Evolutionary conservation across 305 asterid genomes (phyloP).

Genomic region (Plantago lanceolata): DNA sequence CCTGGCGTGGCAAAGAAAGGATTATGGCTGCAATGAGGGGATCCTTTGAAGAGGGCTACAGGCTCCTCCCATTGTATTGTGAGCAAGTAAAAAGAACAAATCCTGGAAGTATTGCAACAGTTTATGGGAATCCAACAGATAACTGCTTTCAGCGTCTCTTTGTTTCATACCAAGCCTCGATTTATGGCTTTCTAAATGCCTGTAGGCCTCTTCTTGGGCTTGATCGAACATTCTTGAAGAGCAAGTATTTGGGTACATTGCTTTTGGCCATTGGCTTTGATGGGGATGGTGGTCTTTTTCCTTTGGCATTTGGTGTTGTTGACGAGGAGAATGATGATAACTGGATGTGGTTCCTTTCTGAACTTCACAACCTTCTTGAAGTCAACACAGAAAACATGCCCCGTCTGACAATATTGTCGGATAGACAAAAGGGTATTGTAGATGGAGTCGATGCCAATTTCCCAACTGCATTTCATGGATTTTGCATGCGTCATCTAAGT

Average conservation of each 20-base stretch:
- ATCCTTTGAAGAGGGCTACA: slow-evolving; percentile 91
- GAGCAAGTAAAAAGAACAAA: slow-evolving; percentile 86
- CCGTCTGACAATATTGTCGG: slow-evolving; percentile 84
- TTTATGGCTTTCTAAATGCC: slow-evolving; percentile 82
- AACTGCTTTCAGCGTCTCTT: slow-evolving; percentile 85
- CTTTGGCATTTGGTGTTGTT: slow-evolving; percentile 91
- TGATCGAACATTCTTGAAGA: slow-evolving; percentile 74
- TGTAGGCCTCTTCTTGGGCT: slow-evolving; percentile 97
- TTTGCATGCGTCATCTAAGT: slow-evolving; percentile 89
- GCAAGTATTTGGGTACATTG: slow-evolving; percentile 84
- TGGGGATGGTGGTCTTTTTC: slow-evolving; percentile 90
- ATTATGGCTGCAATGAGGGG: slow-evolving; percentile 96
- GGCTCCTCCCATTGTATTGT: slow-evolving; percentile 84
- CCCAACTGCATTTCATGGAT: slow-evolving; percentile 94
- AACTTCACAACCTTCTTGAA: slow-evolving; percentile 85
- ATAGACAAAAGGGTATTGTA: slow-evolving; percentile 75
- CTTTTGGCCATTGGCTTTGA: slow-evolving; percentile 94
- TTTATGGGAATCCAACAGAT: slow-evolving; percentile 61
- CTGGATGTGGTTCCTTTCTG: slow-evolving; percentile 99
- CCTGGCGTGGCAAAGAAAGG: slow-evolving; percentile 97
- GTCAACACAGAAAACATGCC: slow-evolving; percentile 95
- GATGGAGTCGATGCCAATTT: slow-evolving; percentile 89
- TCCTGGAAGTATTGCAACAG: slow-evolving; percentile 87
- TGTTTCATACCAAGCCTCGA: slow-evolving; percentile 85
- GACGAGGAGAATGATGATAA: slow-evolving; percentile 90